Conservation (phyloP, 345 rosid species). For the Sapria himalayana region DNA sequence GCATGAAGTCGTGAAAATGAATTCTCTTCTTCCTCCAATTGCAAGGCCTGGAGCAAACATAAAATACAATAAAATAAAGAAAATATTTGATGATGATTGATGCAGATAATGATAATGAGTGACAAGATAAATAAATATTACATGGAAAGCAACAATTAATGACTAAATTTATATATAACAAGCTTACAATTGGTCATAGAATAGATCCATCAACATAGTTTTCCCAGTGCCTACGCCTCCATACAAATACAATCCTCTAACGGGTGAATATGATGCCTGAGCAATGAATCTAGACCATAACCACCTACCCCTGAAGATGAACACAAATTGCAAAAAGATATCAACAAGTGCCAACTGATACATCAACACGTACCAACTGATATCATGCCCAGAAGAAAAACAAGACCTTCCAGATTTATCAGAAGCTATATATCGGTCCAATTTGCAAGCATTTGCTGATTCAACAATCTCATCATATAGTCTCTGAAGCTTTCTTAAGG, state of each 20-base stretch:
- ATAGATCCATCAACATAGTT: constrained; percentile 97
- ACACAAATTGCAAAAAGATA: not conserved
- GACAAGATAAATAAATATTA: not conserved
- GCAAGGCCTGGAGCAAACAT: constrained; percentile 39
- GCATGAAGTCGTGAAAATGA: constrained; percentile 97
- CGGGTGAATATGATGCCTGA: constrained; percentile 53
- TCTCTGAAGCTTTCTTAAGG: constrained; percentile 76
- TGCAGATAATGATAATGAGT: not conserved
- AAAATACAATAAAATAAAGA: too few species aligned
- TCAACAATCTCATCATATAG: constrained; percentile 66
- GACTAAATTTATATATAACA: not conserved
- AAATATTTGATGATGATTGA: too few species aligned
- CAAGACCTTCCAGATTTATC: constrained; percentile 68
- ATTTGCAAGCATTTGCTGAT: constrained; percentile 55
- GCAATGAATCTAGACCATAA: constrained; percentile 81
- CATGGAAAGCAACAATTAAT: not conserved
- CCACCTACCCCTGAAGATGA: constrained; percentile 69
- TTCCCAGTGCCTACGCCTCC: constrained; percentile 99
- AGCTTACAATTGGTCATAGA: constrained; percentile 67
- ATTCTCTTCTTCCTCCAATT: constrained; percentile 93
- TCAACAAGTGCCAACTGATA: not conserved
- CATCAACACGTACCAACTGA: not conserved
- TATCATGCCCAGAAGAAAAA: too few species aligned
- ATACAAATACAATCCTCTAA: constrained; percentile 75
- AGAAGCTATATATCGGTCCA: constrained; percentile 82